Evolutionary conservation across 345 rosid genomes (phyloP).

Genomic region (Geranium brycei): DNA sequence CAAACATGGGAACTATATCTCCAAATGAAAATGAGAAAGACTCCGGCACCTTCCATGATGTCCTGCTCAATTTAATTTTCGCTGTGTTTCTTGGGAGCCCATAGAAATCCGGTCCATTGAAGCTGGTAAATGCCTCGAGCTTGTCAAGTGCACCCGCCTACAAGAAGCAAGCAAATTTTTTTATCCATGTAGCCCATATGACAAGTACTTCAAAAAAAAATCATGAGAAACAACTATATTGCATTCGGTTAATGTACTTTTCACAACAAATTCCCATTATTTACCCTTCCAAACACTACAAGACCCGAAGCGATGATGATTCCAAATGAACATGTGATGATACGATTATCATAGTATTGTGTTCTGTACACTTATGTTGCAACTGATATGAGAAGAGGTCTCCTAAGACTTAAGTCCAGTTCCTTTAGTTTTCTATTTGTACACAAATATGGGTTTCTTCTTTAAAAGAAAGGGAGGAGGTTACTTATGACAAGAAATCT

Average conservation of each 20-base stretch:
- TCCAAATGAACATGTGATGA: too few relatives aligned
- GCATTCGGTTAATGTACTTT: not conserved
- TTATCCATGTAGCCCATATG: not conserved
- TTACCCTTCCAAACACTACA: not conserved
- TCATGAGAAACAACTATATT: not conserved
- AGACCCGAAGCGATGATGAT: too few relatives aligned
- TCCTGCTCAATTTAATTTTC: slow-evolving; percentile 52
- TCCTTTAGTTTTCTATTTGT: too few relatives aligned
- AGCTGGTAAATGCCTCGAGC: slow-evolving; percentile 87
- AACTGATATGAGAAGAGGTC: too few relatives aligned
- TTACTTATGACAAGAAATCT: not conserved
- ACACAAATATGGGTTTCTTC: not conserved
- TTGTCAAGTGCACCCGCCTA: slow-evolving; percentile 91
- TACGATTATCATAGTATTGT: too few relatives aligned
- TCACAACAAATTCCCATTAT: too few relatives aligned
- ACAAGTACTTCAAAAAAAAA: too few relatives aligned
- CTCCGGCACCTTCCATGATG: slow-evolving; percentile 68
- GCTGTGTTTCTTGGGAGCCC: slow-evolving; percentile 75
- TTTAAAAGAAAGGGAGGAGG: not conserved
- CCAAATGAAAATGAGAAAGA: slow-evolving; percentile 58
- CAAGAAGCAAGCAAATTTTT: not conserved
- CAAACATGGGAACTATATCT: slow-evolving; percentile 76
- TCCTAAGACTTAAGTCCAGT: too few relatives aligned
- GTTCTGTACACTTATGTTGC: too few relatives aligned
- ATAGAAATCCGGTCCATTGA: slow-evolving; percentile 90